Evolutionary conservation across 306 rosid species (phyloP), one percentile per base, ranked within the genome.

Genomic region (Prunus salicina): DNA sequence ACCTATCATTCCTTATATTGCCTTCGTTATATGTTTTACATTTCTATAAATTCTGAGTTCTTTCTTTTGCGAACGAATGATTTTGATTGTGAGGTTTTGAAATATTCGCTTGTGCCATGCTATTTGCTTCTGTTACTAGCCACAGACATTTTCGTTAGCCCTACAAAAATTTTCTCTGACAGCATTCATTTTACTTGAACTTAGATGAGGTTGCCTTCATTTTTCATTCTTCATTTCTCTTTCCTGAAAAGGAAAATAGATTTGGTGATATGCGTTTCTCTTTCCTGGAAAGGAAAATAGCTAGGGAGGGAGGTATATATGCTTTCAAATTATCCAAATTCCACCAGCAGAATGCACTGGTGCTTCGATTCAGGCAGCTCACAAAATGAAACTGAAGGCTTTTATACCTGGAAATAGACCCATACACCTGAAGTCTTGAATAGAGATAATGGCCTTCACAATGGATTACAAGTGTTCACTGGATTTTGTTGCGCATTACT

Each of bases 21-120:
- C 51, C 52, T 51, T 73, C 18, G 24, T 18, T 43, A 52, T 51
- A 53, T 63, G 75, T 20, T 64, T 30, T 47, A 13, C 51, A 7
- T 47, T 38, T 50, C 58, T 60, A 25, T 25, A 25, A 25, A 25
- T 25, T 25, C 27, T 25, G 27, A 25, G 27, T 25, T 76, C 78
- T 53, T 64, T 38, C 53, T 61, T 43, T 65, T 24, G 25, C 72
- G n/a, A 51, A 28, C 55, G 14, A 58, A 46, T 70, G 76, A 62
- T 75, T 80, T 81, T 71, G 60, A 52, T 64, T 25, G 57, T 71
- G 28, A 51, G 30, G 63, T 72, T 70, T 58, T 41, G 30, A 74
- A 64, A 61, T n/a, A 56, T 66, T 74, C 49, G 8, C 62, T 75
- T 20, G 14, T 53, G 18, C 52, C 55, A 1, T 56, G 66, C 15